Conservation (phyloP, 768 basidiomycete species). For the Termitomyces sp. region DNA sequence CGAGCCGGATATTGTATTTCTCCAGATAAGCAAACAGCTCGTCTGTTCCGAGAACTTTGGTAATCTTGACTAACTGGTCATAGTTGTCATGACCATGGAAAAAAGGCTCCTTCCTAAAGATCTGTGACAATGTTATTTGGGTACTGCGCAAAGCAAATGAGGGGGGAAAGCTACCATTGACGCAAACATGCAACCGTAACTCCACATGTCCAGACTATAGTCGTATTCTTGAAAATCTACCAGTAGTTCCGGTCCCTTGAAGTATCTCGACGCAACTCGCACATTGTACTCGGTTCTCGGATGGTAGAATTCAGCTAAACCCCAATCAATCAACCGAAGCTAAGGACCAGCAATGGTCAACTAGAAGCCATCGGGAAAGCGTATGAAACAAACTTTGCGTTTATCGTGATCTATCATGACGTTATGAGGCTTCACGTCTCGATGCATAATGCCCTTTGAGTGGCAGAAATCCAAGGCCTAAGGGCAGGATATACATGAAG, state of each 20-base stretch:
- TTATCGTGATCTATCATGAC: constrained; percentile 99
- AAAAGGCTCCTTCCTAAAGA: constrained; percentile 98
- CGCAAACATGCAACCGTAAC: constrained; percentile 97
- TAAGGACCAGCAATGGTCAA: constrained; percentile 25
- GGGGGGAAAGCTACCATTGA: constrained; percentile 66
- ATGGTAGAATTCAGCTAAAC: constrained; percentile 97
- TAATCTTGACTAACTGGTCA: constrained; percentile 96
- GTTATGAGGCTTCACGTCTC: constrained; percentile 98
- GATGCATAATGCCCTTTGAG: constrained; percentile 98
- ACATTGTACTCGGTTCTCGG: constrained; percentile 98
- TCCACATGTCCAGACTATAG: constrained; percentile 98
- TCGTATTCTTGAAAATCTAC: constrained; percentile 99
- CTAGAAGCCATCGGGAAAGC: neutral
- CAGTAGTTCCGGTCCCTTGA: constrained; percentile 94
- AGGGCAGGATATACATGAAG: constrained; percentile 7
- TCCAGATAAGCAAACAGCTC: constrained; percentile 90
- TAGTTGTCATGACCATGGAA: constrained; percentile 99
- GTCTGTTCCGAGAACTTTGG: constrained; percentile 95
- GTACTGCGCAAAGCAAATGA: constrained; percentile 4
- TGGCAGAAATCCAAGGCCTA: constrained; percentile 97
- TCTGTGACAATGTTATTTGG: constrained; percentile 40
- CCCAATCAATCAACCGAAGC: constrained; percentile 98
- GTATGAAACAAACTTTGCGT: constrained; percentile 59
- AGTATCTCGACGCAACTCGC: constrained; percentile 94
- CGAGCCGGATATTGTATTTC: constrained; percentile 93